Conservation (phyloP, 108 stramenopile species). For the Skeletonema tropicum region DNA sequence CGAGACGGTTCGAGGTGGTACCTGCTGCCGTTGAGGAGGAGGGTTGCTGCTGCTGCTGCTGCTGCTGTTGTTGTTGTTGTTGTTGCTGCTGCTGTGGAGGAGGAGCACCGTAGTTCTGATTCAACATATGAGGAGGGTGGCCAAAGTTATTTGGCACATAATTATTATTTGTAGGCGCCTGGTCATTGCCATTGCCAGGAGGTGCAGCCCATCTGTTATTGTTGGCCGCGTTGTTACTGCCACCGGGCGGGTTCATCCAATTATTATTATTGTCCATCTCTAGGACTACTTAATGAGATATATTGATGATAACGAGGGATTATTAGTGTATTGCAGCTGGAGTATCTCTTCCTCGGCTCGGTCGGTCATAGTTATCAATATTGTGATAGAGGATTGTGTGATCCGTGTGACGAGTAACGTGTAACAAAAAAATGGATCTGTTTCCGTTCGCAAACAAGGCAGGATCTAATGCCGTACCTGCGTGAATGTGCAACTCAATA, state of each 20-base stretch:
- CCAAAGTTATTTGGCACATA: not conserved
- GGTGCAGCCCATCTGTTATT: not conserved
- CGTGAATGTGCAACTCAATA: too few species aligned
- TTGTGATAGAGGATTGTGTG: too few species aligned
- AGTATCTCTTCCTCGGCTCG: too few species aligned
- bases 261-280: not conserved
- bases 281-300: too few species aligned
- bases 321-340: too few species aligned
- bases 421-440: too few species aligned
- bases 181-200: not conserved
- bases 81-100: not conserved
- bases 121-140: not conserved
- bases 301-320: too few species aligned
- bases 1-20: not conserved
- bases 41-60: not conserved
- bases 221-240: not conserved
- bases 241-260: not conserved
- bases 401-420: too few species aligned
- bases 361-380: too few species aligned
- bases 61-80: not conserved
- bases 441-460: too few species aligned
- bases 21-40: not conserved
- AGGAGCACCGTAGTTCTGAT: slow-evolving; percentile 2
- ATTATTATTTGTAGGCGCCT: not conserved
- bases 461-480: too few species aligned